Conservation (phyloP, 495 filamentous ascomycete species). For the Hyaloscypha bicolor region DNA sequence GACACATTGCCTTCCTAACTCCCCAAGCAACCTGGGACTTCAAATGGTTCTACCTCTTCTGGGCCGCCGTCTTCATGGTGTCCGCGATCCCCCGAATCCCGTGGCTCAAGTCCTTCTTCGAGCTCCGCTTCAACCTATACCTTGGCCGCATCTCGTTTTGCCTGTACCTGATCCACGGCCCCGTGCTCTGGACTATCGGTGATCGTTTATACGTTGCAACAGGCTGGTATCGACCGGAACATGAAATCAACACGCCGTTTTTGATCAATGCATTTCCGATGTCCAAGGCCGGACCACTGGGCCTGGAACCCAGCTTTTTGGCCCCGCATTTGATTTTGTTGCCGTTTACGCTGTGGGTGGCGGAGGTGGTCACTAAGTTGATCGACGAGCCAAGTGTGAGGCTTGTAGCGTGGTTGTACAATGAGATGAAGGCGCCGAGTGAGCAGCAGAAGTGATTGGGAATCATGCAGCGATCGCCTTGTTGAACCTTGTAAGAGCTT, state of each 20-base stretch:
- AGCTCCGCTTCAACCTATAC: slow-evolving; percentile 60
- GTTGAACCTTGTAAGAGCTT: no score
- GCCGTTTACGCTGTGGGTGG: slow-evolving; percentile 58
- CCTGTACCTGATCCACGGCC: slow-evolving; percentile 60
- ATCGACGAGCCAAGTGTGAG: slow-evolving; percentile 59
- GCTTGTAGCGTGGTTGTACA: slow-evolving; percentile 57
- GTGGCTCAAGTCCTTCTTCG: slow-evolving; percentile 56
- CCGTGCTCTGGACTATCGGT: slow-evolving; percentile 53
- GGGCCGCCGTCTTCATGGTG: slow-evolving; percentile 55
- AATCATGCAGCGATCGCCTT: neutral
- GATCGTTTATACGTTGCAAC: slow-evolving; percentile 53
- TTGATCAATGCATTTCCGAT: slow-evolving; percentile 27
- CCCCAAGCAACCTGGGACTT: slow-evolving; percentile 54
- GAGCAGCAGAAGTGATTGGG: neutral
- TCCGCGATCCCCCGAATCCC: slow-evolving; percentile 55
- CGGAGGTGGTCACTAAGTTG: slow-evolving; percentile 54
- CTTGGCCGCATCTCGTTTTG: slow-evolving; percentile 59
- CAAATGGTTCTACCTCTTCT: slow-evolving; percentile 57
- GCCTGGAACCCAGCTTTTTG: slow-evolving; percentile 56
- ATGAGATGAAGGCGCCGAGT: slow-evolving; percentile 33
- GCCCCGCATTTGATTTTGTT: slow-evolving; percentile 55
- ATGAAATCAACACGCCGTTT: slow-evolving; percentile 37
- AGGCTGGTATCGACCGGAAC: slow-evolving; percentile 50
- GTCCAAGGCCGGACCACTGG: slow-evolving; percentile 45
- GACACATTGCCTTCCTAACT: slow-evolving; percentile 48